Evolutionary conservation across 1,139 yeast species (phyloP).

Genomic region (Pichia sp.): DNA sequence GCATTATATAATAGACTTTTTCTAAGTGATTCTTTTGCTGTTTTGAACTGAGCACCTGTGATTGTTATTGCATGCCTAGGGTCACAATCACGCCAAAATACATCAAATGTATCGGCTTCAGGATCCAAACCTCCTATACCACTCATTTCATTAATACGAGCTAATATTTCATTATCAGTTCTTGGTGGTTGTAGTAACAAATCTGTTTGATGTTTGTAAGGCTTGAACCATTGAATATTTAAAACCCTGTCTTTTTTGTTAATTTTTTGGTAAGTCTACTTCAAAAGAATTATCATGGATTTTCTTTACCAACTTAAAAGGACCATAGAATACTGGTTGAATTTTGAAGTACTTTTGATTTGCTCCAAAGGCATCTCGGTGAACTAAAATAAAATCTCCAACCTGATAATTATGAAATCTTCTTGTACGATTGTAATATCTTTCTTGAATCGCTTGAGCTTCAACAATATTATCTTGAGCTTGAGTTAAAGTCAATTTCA

Average conservation of each 20-base stretch:
- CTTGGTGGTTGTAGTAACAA: not conserved
- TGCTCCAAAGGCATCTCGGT: not conserved
- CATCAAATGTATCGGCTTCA: not conserved
- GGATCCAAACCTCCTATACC: not conserved
- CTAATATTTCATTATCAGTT: not conserved
- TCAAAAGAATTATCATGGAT: not conserved
- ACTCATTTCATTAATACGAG: not conserved
- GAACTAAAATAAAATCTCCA: not conserved
- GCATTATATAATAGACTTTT: not conserved
- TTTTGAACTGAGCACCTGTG: not conserved
- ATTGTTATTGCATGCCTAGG: not conserved
- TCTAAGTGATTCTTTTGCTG: not conserved
- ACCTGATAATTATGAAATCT: not conserved
- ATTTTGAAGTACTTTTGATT: not conserved
- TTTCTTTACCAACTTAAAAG: not conserved
- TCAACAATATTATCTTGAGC: not conserved
- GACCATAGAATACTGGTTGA: not conserved
- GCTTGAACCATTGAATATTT: constrained; percentile 1
- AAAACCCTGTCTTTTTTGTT: not conserved
- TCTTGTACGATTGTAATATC: not conserved
- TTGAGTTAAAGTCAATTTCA: not conserved
- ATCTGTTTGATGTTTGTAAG: not conserved
- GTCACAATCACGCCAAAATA: not conserved
- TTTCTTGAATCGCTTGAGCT: not conserved
- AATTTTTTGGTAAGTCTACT: not conserved